A percentile compares a stretch with the other conserved stretches of the same genome.
phyloP scores from a whole-genome alignment of 805 yeast species.

The Yarrowia alimentaria region DNA sequence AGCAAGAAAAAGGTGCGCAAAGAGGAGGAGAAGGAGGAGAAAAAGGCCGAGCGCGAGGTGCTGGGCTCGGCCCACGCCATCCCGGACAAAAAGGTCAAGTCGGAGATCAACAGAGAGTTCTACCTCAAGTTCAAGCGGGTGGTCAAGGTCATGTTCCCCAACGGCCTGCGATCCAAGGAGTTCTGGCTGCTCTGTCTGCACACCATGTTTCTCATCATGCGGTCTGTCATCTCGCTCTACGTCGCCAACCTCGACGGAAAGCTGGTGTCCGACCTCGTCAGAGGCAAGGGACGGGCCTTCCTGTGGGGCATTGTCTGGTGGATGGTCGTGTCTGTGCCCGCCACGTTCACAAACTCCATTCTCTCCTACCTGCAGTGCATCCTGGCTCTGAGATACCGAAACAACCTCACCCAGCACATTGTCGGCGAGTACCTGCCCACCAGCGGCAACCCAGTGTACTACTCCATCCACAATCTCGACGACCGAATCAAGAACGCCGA shows the following conservation, averaged over 20 bases:
- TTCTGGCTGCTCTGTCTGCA: slow-evolving; percentile 49
- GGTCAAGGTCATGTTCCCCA: slow-evolving; percentile 40
- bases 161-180: slow-evolving; percentile 37
- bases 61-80: slow-evolving; percentile 30
- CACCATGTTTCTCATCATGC: slow-evolving; percentile 55
- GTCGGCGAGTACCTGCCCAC: slow-evolving; percentile 71
- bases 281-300: slow-evolving; percentile 64
- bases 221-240: slow-evolving; percentile 73
- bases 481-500: slow-evolving; percentile 67
- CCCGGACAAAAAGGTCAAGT: slow-evolving; percentile 30
- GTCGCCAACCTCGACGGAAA: slow-evolving; percentile 86
- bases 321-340: slow-evolving; percentile 86
- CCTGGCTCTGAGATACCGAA: slow-evolving; percentile 50
- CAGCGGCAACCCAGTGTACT: slow-evolving; percentile 63
- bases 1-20: slow-evolving; percentile 25
- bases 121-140: slow-evolving; percentile 32
- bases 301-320: slow-evolving; percentile 63
- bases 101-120: slow-evolving; percentile 38
- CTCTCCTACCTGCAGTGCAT: slow-evolving; percentile 45
- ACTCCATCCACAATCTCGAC: slow-evolving; percentile 64
- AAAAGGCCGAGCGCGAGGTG: slow-evolving; percentile 26
- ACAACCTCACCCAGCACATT: slow-evolving; percentile 61
- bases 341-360: slow-evolving; percentile 72
- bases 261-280: slow-evolving; percentile 76
- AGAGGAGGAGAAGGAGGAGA: slow-evolving; percentile 18